phyloP scores from a whole-genome alignment of 2,329 filamentous ascomycete genomes.

The Drechslerella dactyloides region DNA sequence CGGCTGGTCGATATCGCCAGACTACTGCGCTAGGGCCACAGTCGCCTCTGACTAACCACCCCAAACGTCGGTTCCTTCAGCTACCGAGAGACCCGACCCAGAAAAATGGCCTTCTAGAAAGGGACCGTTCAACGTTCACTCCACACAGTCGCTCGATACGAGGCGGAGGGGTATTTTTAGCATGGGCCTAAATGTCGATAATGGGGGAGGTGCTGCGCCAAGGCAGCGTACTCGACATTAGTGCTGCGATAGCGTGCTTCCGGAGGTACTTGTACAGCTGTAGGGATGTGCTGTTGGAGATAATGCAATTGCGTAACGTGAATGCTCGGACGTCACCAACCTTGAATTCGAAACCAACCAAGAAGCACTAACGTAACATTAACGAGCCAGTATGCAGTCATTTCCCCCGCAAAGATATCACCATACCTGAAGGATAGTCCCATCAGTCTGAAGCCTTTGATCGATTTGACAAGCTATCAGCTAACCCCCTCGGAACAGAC shows the following conservation, averaged over 20 bases:
- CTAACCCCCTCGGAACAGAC: conserved; percentile 45
- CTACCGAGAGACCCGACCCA: background rate
- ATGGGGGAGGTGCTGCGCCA: background rate
- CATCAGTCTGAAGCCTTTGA: too few relatives aligned
- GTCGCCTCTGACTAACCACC: background rate
- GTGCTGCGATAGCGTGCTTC: background rate
- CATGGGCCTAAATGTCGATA: background rate
- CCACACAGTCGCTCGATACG: background rate
- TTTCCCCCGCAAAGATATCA: background rate
- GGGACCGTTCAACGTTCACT: background rate
- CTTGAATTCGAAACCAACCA: background rate
- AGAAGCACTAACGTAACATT: background rate
- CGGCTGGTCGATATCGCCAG: background rate
- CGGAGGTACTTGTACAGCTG: background rate
- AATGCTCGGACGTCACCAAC: background rate
- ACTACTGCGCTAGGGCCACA: background rate
- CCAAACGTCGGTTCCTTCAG: background rate
- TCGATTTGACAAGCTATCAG: conserved; percentile 28
- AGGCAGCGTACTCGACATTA: background rate
- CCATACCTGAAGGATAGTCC: too few relatives aligned
- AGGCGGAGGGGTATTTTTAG: background rate
- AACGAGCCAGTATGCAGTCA: background rate
- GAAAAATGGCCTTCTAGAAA: background rate
- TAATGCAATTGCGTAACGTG: background rate
- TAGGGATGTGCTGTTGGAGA: background rate